Conservation (phyloP, 306 rosid genomes). For the Trifolium subterraneum region DNA sequence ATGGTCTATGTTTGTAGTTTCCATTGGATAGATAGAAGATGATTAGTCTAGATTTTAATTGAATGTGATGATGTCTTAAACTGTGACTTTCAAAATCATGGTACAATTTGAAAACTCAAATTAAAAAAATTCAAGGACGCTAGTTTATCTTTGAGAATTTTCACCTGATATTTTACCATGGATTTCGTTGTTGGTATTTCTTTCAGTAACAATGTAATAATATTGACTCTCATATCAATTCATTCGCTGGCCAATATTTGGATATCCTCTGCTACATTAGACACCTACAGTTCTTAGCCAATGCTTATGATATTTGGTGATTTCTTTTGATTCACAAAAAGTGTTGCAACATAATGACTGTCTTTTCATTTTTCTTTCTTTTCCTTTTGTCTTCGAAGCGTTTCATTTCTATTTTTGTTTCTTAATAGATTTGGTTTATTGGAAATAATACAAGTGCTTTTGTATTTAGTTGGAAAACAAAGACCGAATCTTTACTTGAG, state of each 20-base stretch:
- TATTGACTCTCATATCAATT: background rate
- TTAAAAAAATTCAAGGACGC: background rate
- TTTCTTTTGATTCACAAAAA: slow-evolving; percentile 5
- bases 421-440: slow-evolving; percentile 21
- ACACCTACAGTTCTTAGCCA: background rate
- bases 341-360: too few relatives aligned
- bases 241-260: too few relatives aligned
- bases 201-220: background rate
- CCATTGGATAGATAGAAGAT: slow-evolving; percentile 9
- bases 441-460: slow-evolving; percentile 39
- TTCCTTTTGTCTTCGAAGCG: too few relatives aligned
- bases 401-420: background rate
- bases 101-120: background rate
- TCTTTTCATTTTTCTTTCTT: background rate
- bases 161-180: background rate
- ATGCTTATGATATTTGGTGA: slow-evolving; percentile 13
- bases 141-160: slow-evolving; percentile 2
- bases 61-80: background rate
- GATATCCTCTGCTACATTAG: background rate
- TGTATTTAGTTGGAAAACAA: slow-evolving; percentile 70
- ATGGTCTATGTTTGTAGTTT: background rate
- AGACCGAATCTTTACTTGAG: slow-evolving; percentile 78
- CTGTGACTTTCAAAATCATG: background rate
- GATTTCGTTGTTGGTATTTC: background rate
- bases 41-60: background rate